Evolutionary conservation across 2,329 filamentous ascomycete species (phyloP), one percentile per base, ranked within the genome.

Genomic region (Arachnopeziza araneosa): DNA sequence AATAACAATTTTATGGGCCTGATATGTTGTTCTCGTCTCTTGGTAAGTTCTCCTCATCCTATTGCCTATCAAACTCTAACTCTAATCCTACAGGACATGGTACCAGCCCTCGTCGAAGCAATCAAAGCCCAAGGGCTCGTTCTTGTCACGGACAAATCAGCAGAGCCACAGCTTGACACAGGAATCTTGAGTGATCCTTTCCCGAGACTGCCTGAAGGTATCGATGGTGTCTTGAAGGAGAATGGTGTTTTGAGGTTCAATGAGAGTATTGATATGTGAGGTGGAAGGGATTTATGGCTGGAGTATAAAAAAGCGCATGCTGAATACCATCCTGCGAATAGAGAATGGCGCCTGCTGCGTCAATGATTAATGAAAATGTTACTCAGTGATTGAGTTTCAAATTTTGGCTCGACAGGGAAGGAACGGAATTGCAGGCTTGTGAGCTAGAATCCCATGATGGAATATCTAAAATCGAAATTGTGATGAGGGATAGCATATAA

Each of bases 1-100:
- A 90, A 88, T 72, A 99, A 99, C 73, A 99, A 99, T 73, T 91
- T 99, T 66, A 99, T 99, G 95, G 95, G 95, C 2, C 74, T 99
- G 70, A 90, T 98, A 62, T 97, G 93, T 76, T 92, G 88, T 67
- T 93, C 91, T 32, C 84, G 89, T 66, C 80, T 99, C 64, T 75
- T 99, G 78, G 91, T 96, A 81, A 70, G 88, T 81, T n/a, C 19
- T 52, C 44, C 24, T 10, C 14, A 10, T 10, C 50, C 50, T 21
- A 30, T 36, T 26, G 17, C 24, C 36, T 48, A 12, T 23, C 17
- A n/a, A 48, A 55, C 21, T 1, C 24, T 23, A 23, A 51, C n/a
- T n/a, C 21, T 9, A 64, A 73, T 48, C n/a, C 57, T 9, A 55
- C 62, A 96, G 92, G 90, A 96, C 63, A 91, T 96, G 78, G 93